These are phyloP conservation scores for Podaxis sp. DNA, from an alignment of 768 basidiomycete genomes.

Conservation along the genomic window DNA sequence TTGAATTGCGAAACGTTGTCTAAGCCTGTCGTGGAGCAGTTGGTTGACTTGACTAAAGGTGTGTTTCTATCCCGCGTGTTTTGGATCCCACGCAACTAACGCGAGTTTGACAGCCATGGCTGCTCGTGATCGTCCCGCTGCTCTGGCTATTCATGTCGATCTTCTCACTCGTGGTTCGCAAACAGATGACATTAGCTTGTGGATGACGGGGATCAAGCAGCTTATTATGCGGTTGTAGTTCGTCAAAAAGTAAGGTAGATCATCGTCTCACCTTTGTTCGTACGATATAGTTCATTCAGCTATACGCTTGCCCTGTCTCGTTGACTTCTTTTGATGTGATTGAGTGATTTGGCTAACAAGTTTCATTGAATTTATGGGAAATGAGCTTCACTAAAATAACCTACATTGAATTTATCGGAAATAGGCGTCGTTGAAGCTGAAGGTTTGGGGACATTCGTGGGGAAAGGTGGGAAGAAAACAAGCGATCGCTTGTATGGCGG, in stretches of 20 bases:
- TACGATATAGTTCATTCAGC: neutral
- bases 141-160: constrained; percentile 83
- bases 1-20: constrained; percentile 87
- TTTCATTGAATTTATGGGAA: neutral
- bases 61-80: constrained; percentile 18
- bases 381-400: neutral
- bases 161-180: constrained; percentile 77
- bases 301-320: neutral
- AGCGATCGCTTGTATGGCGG: no score
- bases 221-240: constrained; percentile 68
- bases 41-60: constrained; percentile 77
- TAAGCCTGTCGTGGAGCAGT: constrained; percentile 64
- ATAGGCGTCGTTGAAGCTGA: neutral
- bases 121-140: constrained; percentile 71
- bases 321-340: neutral
- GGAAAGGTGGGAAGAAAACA: no score
- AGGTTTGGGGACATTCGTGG: no score
- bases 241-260: constrained; percentile 13
- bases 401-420: neutral
- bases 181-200: constrained; percentile 80
- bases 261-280: neutral
- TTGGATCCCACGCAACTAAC: constrained; percentile 4
- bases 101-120: constrained; percentile 64
- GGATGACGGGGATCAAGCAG: constrained; percentile 92
- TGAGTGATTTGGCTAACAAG: neutral